Conservation (phyloP, 306 rosid genomes). For the Malus sieversii region DNA sequence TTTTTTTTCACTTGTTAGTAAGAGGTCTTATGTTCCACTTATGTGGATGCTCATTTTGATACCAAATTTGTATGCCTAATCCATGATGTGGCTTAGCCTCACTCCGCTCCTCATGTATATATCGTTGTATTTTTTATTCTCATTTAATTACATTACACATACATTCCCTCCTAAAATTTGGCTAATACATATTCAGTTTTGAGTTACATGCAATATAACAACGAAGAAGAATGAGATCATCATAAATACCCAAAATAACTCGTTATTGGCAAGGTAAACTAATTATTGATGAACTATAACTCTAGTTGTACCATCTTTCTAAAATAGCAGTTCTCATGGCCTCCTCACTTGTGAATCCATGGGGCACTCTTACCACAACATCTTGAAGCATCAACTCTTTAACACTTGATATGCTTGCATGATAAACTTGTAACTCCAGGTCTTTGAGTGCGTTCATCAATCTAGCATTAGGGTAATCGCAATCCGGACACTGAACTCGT, state of each 20-base stretch:
- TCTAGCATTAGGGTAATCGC: constrained; percentile 36
- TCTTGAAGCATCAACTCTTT: constrained; percentile 46
- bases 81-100: not conserved
- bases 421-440: constrained; percentile 27
- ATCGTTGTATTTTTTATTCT: too few species aligned
- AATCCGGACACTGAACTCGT: constrained; percentile 33
- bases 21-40: not conserved
- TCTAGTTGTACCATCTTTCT: constrained; percentile 6
- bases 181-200: not conserved
- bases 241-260: not conserved
- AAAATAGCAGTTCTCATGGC: constrained; percentile 28
- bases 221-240: not conserved
- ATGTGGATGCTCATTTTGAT: not conserved
- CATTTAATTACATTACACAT: too few species aligned
- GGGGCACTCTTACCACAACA: constrained; percentile 40
- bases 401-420: constrained; percentile 40
- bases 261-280: not conserved
- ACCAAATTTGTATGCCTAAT: not conserved
- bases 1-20: too few species aligned
- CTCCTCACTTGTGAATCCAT: constrained; percentile 20
- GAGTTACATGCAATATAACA: not conserved
- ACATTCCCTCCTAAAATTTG: not conserved
- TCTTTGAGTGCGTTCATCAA: constrained; percentile 35
- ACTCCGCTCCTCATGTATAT: not conserved
- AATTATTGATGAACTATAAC: not conserved